Base-by-base conservation (phyloP, 495 filamentous ascomycete genomes). In the Trichocladium uniseriatum region DNA sequence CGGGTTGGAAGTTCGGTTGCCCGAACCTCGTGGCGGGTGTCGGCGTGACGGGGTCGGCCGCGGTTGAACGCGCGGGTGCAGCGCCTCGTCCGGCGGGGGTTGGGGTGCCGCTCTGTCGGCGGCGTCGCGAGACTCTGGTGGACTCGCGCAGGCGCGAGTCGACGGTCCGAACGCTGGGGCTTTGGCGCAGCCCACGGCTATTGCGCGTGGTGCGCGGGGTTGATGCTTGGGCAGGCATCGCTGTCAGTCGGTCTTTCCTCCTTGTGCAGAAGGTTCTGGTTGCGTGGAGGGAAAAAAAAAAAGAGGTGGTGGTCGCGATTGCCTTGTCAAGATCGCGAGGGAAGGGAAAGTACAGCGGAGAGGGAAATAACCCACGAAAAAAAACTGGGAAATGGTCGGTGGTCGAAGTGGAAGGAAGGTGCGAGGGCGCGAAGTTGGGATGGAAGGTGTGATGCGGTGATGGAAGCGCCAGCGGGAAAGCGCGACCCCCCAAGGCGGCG, bases 191-290 rank as follows among this genome's bases (percentile, higher is more conserved):
- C 2, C 58, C 58, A 47, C 58, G 51, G 52, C 54, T 55, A 31
- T 60, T 60, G 45, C 58, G 58, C 52, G 58, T 57, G 20, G 54
- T 55, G 31, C 58, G 58, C 42, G 54, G 58, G 3, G 54, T 60
- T 9, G 51, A 24, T 19, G 51, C 52, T 54, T 57, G 45, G 18
- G 48, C 3, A 9, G 51, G 36, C 58, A 60, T 60, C 18, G 11
- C 42, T 41, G 46, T 52, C 34, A 53, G 49, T 46, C 20, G 45
- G 50, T 14, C 32, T 14, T 47, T 53, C 38, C 38, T 28, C 34
- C 18, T 2, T 42, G 31, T 10, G 10, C 5, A 29, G 5, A 29
- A 32, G 13, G 10, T 32, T 14, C 5, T 41, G 38, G 36, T 10
- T n/a, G 41, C 16, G 21, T 6, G 1, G 21, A 10, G 39, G 28